Conservation (phyloP, 2,329 filamentous ascomycete species). For the Diaporthe sp. region DNA sequence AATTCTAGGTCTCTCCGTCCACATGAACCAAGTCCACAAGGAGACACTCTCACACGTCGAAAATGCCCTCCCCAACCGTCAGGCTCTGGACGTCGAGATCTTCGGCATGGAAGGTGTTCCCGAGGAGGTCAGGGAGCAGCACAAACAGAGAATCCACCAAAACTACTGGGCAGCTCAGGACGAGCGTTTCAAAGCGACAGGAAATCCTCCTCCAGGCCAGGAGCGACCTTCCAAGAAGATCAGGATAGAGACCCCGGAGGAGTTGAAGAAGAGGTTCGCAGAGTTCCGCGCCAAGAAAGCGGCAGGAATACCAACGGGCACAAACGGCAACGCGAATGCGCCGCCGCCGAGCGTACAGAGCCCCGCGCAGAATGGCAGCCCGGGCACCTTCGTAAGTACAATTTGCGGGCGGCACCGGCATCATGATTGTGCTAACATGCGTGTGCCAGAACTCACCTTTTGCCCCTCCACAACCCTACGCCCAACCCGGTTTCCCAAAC, state of each 20-base stretch:
- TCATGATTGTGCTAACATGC: conserved; percentile 42
- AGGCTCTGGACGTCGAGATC: conserved; percentile 91
- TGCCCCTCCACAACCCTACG: conserved; percentile 53
- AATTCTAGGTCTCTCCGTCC: conserved; percentile 84
- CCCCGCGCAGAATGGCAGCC: conserved; percentile 63
- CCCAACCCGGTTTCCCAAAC: conserved; percentile 40
- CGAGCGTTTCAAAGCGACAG: conserved; percentile 83
- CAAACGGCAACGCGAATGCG: conserved; percentile 67
- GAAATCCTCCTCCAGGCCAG: conserved; percentile 81
- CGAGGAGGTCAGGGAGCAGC: conserved; percentile 83
- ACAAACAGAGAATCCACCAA: conserved; percentile 87
- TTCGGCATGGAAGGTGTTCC: conserved; percentile 99
- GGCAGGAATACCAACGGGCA: conserved; percentile 67
- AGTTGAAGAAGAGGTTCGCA: conserved; percentile 84
- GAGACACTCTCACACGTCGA: conserved; percentile 89
- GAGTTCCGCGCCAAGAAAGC: conserved; percentile 80
- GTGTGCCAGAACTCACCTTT: conserved; percentile 55
- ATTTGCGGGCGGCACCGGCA: conserved; percentile 18
- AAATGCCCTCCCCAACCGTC: conserved; percentile 89
- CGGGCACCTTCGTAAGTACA: conserved; percentile 70
- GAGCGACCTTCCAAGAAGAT: conserved; percentile 76
- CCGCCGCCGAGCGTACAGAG: conserved; percentile 65
- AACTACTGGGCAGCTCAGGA: conserved; percentile 89
- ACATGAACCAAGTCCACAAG: conserved; percentile 99
- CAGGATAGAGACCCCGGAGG: conserved; percentile 80